A percentile compares a stretch with the other conserved stretches of the same genome.
Evolutionary conservation across 805 yeast genomes (phyloP).

Genomic region (Wickerhamiella australiensis): DNA sequence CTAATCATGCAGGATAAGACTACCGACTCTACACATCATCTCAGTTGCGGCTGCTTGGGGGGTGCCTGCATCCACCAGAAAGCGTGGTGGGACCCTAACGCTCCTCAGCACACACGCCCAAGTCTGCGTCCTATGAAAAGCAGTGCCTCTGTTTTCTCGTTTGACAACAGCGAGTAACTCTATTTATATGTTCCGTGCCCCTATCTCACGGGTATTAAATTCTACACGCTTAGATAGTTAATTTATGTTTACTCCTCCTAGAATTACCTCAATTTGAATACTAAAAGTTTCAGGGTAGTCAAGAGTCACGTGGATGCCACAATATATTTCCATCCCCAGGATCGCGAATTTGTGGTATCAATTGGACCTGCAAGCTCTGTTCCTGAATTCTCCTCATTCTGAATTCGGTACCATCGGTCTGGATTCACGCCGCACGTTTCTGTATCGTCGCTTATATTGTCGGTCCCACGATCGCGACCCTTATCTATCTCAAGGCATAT

Average conservation of each 20-base stretch:
- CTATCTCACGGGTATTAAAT: background rate
- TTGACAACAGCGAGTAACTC: slow-evolving; percentile 12
- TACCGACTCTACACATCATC: slow-evolving; percentile 38
- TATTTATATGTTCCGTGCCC: slow-evolving; percentile 1
- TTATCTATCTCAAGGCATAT: background rate
- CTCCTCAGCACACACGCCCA: slow-evolving; percentile 20
- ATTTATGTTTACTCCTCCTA: too few relatives aligned
- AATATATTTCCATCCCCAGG: too few relatives aligned
- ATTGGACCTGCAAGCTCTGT: background rate
- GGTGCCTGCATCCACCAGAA: slow-evolving; percentile 31
- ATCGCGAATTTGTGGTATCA: too few relatives aligned
- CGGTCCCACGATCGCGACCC: background rate
- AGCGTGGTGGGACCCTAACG: slow-evolving; percentile 30
- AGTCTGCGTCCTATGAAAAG: slow-evolving; percentile 20
- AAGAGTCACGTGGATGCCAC: background rate
- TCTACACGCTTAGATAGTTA: background rate
- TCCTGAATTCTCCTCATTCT: background rate
- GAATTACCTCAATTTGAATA: too few relatives aligned
- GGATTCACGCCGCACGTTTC: background rate
- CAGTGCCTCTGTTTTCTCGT: slow-evolving; percentile 16
- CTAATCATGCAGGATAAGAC: slow-evolving; percentile 45
- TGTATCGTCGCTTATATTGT: background rate
- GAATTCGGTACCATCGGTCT: background rate
- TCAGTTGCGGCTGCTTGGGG: slow-evolving; percentile 33
- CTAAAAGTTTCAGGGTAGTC: too few relatives aligned